phyloP scores from a whole-genome alignment of 2,329 filamentous ascomycete species.

The Pestalotiopsis sp. region DNA sequence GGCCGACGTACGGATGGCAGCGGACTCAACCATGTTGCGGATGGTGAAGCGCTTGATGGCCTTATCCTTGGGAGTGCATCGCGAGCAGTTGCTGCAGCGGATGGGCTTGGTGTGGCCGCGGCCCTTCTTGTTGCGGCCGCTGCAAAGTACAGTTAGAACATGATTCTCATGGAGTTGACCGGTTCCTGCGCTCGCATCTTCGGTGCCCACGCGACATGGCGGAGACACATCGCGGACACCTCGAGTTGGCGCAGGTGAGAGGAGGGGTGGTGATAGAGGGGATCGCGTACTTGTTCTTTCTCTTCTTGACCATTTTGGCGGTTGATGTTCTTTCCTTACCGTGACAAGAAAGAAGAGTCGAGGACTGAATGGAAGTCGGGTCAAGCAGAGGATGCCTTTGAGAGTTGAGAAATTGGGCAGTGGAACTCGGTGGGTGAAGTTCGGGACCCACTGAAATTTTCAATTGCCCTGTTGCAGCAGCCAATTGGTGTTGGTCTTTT shows the following conservation, averaged over 20 bases:
- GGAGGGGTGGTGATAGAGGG: background rate
- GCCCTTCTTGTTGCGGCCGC: slow-evolving; percentile 99
- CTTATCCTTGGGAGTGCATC: slow-evolving; percentile 99
- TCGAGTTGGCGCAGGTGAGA: background rate
- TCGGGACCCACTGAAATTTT: background rate
- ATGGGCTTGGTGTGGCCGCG: slow-evolving; percentile 99
- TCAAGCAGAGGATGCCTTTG: slow-evolving; percentile 4
- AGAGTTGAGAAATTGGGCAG: slow-evolving; percentile 2
- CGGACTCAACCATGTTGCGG: slow-evolving; percentile 99
- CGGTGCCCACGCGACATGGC: slow-evolving; percentile 6
- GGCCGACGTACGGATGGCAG: slow-evolving; percentile 91
- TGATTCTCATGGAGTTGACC: background rate
- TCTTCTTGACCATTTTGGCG: slow-evolving; percentile 73
- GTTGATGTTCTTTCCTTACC: slow-evolving; percentile 39
- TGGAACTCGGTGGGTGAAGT: slow-evolving; percentile 5
- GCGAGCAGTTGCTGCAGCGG: slow-evolving; percentile 73
- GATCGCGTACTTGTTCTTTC: slow-evolving; percentile 64
- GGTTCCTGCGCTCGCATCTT: slow-evolving; percentile 5
- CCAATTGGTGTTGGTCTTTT: slow-evolving; percentile 1
- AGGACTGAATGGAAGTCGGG: background rate
- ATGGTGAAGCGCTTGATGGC: slow-evolving; percentile 99
- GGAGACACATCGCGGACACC: background rate
- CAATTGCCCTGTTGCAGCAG: background rate
- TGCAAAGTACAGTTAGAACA: slow-evolving; percentile 38
- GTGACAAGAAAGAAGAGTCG: slow-evolving; percentile 5